Base-by-base conservation (phyloP, 2,329 filamentous ascomycete species). In the Pseudopithomyces chartarum region DNA sequence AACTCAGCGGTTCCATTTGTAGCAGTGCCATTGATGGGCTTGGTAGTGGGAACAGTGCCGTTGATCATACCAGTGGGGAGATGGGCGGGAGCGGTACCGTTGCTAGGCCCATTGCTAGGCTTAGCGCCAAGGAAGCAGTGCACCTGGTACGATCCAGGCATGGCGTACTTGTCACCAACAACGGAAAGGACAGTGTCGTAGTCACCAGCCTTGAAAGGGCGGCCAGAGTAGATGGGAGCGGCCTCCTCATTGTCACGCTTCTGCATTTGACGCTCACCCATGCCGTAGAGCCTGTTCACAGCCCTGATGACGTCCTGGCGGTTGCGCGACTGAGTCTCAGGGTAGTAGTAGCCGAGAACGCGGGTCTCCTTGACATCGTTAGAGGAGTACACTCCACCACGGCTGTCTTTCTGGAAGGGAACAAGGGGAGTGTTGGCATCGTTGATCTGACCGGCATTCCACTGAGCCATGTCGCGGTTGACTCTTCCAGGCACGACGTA, bases 401-500 rank as follows among this genome's bases (percentile, higher is more conserved):
- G 47, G 46, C 54, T 64, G 52, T 70, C 59, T 68, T 74, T 72
- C 58, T 65, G 69, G 62, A 71, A 75, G 38, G 70, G 68, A 63
- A 71, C 68, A 56, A 78, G 70, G 59, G 72, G 73, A 70, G 87
- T 86, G 53, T 80, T 78, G 1, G 79, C 76, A 61, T 86, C 81
- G 67, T 88, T 83, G 1, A 58, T 36, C 61, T 73, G 70, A 42
- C 67, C 42, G 76, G 65, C 62, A 84, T 84, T 62, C 73, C 74
- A 74, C 63, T 73, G 68, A 33, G 70, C 68, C 68, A 71, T 73
- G 56, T 57, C 50, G 15, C 62, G 68, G 60, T 61, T 62, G 55
- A 72, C 65, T 61, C 63, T 66, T 22, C 71, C 70, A 52, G 8
- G 87, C 80, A 51, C 76, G 15, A 92, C 83, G 76, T 86, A 95